Base-by-base conservation (phyloP, 1,139 yeast genomes). In the Candida freyschussii region DNA sequence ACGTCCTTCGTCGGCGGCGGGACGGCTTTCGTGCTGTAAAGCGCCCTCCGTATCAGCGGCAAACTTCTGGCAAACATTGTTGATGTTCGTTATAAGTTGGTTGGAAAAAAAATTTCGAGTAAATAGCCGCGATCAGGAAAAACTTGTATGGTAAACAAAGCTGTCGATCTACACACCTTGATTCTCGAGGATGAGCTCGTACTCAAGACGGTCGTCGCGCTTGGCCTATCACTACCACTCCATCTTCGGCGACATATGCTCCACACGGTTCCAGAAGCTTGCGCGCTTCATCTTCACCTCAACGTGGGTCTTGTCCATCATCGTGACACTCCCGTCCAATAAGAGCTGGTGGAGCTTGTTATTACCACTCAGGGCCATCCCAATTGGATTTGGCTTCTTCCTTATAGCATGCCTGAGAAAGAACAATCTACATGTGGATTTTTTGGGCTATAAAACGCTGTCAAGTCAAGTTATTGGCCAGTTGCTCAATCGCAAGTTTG, bases 1-100 rank as follows among this genome's bases (percentile, higher is more conserved):
- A 85, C 81, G 13, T 55, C 53, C 12, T 52, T 50, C 0, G 75
- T 63, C 12, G 82, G 78, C 24, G 52, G 41, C 6, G 79, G 78
- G 7, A 65, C 40, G 5, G 36, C 26, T 22, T 21, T 40, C 4
- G 44, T 32, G 20, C 41, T 30, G 30, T 39, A 38, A 4, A 29
- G 26, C 2, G 40, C 34, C 20, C 42, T 34, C 20, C 32, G 33
- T 24, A 33, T 25, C 6, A 33, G 23, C 16, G 29, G 18, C 13
- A 33, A 24, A 28, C 32, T 32, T 40, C 39, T 37, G 23, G 32
- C 19, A 7, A 38, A 29, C 42, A 35, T 38, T 12, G 6, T 19
- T 6, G 13, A 21, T 10, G 16, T 17, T 20, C n/a, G 12, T 13
- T 14, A 13, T 24, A 13, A 23, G 6, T 23, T 17, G 9, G 16